Conservation (phyloP, 768 basidiomycete species). For the Tricholoma sp. region DNA sequence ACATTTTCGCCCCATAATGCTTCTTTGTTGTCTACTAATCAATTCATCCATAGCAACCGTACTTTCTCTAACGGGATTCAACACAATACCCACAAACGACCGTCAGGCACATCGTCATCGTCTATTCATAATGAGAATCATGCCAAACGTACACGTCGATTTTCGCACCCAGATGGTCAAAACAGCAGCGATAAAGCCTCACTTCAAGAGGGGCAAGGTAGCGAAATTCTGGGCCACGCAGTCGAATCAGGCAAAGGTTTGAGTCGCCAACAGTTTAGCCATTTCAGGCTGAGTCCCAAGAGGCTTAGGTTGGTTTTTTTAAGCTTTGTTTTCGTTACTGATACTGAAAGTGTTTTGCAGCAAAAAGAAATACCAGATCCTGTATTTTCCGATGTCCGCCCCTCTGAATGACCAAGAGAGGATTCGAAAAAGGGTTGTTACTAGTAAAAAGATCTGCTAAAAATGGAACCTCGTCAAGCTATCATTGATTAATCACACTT, state of each 20-base stretch:
- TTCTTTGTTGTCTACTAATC: neutral
- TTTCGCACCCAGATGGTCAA: neutral
- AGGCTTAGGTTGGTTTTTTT: conserved; percentile 13
- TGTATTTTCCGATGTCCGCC: conserved; percentile 71
- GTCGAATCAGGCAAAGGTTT: neutral
- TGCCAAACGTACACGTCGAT: neutral
- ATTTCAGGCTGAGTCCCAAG: conserved; percentile 13
- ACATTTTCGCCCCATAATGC: neutral
- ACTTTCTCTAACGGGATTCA: neutral
- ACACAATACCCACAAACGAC: neutral
- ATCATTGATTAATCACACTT: neutral
- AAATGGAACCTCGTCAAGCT: neutral
- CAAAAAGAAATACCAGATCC: conserved; percentile 67
- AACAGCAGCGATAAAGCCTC: neutral
- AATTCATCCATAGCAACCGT: neutral
- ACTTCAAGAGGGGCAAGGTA: neutral
- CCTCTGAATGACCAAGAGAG: conserved; percentile 56
- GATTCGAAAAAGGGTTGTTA: conserved; percentile 44
- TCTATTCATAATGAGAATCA: neutral
- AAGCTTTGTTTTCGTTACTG: neutral
- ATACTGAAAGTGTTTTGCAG: conserved; percentile 24
- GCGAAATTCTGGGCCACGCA: neutral
- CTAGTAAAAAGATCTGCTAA: conserved; percentile 39
- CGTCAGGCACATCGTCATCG: neutral
- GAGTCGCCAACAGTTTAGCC: conserved; percentile 6